Base-by-base conservation (phyloP, 805 yeast genomes). In the Kuraishia molischiana region DNA sequence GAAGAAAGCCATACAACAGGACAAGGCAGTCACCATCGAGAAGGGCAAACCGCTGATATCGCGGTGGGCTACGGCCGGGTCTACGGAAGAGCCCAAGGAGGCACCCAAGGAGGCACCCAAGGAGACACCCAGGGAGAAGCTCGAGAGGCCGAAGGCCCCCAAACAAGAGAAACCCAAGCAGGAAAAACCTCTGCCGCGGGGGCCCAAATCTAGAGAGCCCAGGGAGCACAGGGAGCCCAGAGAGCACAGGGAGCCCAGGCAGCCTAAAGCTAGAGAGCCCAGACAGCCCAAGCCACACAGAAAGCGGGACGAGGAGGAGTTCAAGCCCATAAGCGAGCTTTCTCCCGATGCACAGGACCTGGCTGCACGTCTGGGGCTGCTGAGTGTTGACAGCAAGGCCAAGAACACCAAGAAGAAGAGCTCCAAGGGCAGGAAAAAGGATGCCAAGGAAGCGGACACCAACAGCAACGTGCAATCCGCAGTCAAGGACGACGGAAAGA, bases 1-100 rank as follows among this genome's bases (percentile, higher is more conserved):
- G 9, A 29, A 45, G 17, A 39, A 47, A 28, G 56, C 59, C 2
- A 26, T 34, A 5, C 32, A 43, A 19, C 53, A 53, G 38, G 56
- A 51, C 38, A 29, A 29, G 9, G 11, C 32, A 24, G 14, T 28
- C 17, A 3, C 38, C n/a, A 19, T 19, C 18, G 9, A 19, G 14
- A 19, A 29, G 15, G 34, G 26, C n/a, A n/a, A 18, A 14, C 38
- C 34, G 11, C 24, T 36, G n/a, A 10, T 17, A 18, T 22, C 39
- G 9, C 19, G 18, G n/a, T 22, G 34, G 39, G 30, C 37, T n/a
- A 24, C 37, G 15, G 37, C 17, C n/a, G n/a, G n/a, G n/a, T n/a
- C n/a, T n/a, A n/a, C n/a, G n/a, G n/a, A n/a, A n/a, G n/a, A n/a
- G n/a, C n/a, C n/a, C n/a, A n/a, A n/a, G n/a, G n/a, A n/a, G n/a